A percentile compares a stretch with the other conserved stretches of the same genome.
Evolutionary conservation across 75 land plant genomes (phyloP).

Genomic region (Cryptomeria japonica): DNA sequence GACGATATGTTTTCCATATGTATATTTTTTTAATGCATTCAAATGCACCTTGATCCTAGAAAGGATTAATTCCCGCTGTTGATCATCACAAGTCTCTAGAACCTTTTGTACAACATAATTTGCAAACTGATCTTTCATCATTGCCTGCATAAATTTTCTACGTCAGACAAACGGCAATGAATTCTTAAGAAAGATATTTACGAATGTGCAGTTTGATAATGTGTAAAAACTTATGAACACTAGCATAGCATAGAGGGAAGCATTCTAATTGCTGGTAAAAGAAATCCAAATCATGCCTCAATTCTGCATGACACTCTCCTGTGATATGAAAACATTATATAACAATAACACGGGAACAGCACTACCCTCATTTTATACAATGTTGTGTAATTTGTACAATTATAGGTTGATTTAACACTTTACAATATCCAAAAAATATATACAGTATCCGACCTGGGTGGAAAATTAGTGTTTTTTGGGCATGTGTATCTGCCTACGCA

Average conservation of each 20-base stretch:
- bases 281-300: background rate
- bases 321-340: background rate
- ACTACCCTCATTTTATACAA: background rate
- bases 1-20: conserved; percentile 71
- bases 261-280: background rate
- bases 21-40: conserved; percentile 57
- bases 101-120: conserved; percentile 74
- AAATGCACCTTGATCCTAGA: conserved; percentile 59
- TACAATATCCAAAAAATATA: no score
- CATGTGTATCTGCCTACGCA: no score
- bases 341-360: background rate
- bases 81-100: conserved; percentile 61
- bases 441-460: no score
- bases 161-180: background rate
- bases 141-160: conserved; percentile 34
- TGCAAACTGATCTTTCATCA: conserved; percentile 72
- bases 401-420: no score
- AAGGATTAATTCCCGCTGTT: conserved; percentile 52
- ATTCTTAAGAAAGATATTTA: background rate
- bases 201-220: background rate
- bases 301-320: background rate
- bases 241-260: background rate
- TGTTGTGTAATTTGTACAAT: background rate
- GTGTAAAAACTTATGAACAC: background rate
- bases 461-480: no score